phyloP scores from a whole-genome alignment of 345 rosid species.

The Geranium rotundifolium region DNA sequence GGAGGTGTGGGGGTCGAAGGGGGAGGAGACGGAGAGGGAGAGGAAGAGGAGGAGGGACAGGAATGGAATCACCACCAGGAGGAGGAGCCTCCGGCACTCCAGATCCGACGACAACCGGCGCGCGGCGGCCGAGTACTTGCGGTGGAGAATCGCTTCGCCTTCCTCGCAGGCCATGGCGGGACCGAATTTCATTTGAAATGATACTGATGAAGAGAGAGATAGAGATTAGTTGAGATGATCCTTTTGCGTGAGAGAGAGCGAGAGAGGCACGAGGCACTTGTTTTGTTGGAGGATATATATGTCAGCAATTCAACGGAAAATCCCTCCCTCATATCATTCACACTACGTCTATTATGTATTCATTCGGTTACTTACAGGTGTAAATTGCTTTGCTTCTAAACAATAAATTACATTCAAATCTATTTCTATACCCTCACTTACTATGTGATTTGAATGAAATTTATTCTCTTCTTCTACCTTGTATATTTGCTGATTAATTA shows the following conservation, averaged over 20 bases:
- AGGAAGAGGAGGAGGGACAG: slow-evolving; percentile 8
- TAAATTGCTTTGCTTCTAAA: no score
- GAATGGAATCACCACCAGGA: slow-evolving; percentile 10
- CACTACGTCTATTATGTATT: no score
- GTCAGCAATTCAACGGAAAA: no score
- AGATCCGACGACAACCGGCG: slow-evolving; percentile 20
- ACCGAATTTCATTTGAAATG: neutral
- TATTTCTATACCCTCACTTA: no score
- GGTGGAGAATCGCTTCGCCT: neutral
- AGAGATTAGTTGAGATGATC: neutral
- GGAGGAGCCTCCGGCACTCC: slow-evolving; percentile 32
- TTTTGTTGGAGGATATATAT: no score
- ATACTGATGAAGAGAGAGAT: neutral
- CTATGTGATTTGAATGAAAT: no score
- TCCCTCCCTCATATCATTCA: no score
- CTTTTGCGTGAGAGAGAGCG: neutral
- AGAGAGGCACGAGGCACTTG: neutral
- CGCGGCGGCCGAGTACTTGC: neutral
- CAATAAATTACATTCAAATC: no score
- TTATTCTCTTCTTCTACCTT: no score
- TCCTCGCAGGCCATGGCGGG: neutral
- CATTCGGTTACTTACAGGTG: no score
- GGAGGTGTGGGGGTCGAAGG: slow-evolving; percentile 16
- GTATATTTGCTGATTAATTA: no score
- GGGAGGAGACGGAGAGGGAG: slow-evolving; percentile 4